These are phyloP conservation scores for Fusarium succisae DNA, from an alignment of 2,329 filamentous ascomycete genomes.

Conservation along the genomic window DNA sequence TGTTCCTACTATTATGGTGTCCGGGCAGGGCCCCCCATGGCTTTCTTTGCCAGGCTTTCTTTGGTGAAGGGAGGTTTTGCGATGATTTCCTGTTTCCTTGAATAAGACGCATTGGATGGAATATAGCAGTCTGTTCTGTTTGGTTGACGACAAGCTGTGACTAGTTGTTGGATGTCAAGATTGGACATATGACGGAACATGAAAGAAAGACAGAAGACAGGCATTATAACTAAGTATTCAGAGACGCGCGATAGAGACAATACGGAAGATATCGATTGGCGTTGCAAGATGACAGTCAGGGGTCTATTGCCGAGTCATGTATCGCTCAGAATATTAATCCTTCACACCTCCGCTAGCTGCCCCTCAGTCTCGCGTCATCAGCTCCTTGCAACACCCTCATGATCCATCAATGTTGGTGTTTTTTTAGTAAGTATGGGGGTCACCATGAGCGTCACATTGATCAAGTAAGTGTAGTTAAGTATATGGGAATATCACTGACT, in stretches of 20 bases:
- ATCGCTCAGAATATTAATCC: background rate
- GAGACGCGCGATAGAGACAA: slow-evolving; percentile 16
- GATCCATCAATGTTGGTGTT: slow-evolving; percentile 12
- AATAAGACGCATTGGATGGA: slow-evolving; percentile 6
- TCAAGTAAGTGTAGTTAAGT: background rate
- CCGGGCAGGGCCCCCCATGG: background rate
- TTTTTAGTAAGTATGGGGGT: slow-evolving; percentile 21
- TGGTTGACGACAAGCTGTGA: background rate
- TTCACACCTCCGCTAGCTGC: background rate
- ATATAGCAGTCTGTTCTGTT: slow-evolving; percentile 4
- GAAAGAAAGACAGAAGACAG: slow-evolving; percentile 3
- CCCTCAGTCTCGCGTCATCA: background rate
- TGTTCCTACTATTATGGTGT: slow-evolving; percentile 2
- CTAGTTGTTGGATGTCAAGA: slow-evolving; percentile 1
- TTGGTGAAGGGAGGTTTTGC: slow-evolving; percentile 9
- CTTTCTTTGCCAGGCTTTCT: background rate
- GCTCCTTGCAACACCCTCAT: slow-evolving; percentile 1
- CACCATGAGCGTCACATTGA: slow-evolving; percentile 1
- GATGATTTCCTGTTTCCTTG: slow-evolving; percentile 7
- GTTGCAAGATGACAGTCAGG: background rate
- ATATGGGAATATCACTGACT: slow-evolving; percentile 1
- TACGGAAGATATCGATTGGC: background rate
- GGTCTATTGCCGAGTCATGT: slow-evolving; percentile 9
- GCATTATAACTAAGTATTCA: background rate
- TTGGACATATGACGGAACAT: slow-evolving; percentile 3